Evolutionary conservation across 108 stramenopile genomes (phyloP).

Genomic region (Skeletonema marinoi): DNA sequence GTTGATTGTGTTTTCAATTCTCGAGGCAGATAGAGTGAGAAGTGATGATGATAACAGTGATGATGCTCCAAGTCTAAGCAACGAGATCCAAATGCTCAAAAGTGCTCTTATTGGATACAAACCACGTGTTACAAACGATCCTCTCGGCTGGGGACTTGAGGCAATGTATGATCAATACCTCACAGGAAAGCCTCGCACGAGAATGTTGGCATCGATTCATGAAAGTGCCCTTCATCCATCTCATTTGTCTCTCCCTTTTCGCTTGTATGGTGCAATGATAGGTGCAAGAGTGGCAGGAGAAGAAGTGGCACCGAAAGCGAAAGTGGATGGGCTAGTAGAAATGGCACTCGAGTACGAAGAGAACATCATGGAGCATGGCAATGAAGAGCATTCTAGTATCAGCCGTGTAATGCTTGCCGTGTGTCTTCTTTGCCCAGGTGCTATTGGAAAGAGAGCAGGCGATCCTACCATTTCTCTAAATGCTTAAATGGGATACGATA

Average conservation of each 20-base stretch:
- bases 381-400: conserved; percentile 15
- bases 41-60: not conserved
- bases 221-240: conserved; percentile 8
- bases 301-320: not conserved
- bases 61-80: not conserved
- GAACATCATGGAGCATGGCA: not conserved
- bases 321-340: conserved; percentile 1
- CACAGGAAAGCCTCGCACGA: too few species aligned
- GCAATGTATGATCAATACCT: too few species aligned
- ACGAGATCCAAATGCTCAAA: conserved; percentile 15
- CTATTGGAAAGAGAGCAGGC: not conserved
- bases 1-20: conserved; percentile 11
- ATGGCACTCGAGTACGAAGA: not conserved
- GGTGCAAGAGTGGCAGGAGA: conserved; percentile 11
- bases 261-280: conserved; percentile 33
- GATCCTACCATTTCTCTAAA: not conserved
- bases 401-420: conserved; percentile 28
- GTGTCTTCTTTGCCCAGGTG: conserved; percentile 11
- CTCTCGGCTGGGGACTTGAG: conserved; percentile 32
- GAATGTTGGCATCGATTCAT: not conserved
- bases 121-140: conserved; percentile 25
- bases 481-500: too few species aligned
- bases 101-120: conserved; percentile 5
- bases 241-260: conserved; percentile 19
- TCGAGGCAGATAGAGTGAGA: not conserved